A percentile compares a stretch with the other conserved stretches of the same genome.
phyloP scores from a whole-genome alignment of 129 eudicot genomes.

The Apium graveolens region DNA sequence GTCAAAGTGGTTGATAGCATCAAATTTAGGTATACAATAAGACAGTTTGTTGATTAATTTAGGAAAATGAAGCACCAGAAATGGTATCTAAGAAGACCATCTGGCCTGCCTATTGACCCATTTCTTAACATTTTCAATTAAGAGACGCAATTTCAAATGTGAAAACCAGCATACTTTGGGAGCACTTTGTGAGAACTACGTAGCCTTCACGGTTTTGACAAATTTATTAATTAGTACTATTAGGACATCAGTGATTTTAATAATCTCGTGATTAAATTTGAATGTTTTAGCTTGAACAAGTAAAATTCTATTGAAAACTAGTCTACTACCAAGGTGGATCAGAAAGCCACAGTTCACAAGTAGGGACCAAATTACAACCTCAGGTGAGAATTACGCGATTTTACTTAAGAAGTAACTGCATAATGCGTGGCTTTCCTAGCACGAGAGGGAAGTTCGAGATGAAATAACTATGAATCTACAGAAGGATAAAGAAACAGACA shows the following conservation, averaged over 20 bases:
- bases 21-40: background rate
- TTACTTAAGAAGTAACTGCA: background rate
- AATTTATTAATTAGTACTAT: background rate
- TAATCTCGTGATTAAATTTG: background rate
- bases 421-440: too few species aligned
- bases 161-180: background rate
- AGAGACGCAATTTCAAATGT: background rate
- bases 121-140: background rate
- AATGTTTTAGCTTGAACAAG: too few species aligned
- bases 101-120: conserved; percentile 3
- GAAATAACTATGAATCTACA: background rate
- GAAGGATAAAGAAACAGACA: background rate
- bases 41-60: background rate
- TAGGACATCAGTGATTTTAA: background rate
- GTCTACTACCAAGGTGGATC: too few species aligned
- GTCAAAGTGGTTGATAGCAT: background rate
- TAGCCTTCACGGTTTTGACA: background rate
- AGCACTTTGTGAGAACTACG: conserved; percentile 10
- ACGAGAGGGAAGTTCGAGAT: too few species aligned
- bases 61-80: background rate
- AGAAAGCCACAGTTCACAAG: too few species aligned
- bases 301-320: too few species aligned
- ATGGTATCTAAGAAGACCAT: background rate
- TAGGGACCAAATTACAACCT: too few species aligned
- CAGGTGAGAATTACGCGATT: too few species aligned